Conservation (phyloP, 371 early-diverging fungal species). For the Umbelopsis sp. region DNA sequence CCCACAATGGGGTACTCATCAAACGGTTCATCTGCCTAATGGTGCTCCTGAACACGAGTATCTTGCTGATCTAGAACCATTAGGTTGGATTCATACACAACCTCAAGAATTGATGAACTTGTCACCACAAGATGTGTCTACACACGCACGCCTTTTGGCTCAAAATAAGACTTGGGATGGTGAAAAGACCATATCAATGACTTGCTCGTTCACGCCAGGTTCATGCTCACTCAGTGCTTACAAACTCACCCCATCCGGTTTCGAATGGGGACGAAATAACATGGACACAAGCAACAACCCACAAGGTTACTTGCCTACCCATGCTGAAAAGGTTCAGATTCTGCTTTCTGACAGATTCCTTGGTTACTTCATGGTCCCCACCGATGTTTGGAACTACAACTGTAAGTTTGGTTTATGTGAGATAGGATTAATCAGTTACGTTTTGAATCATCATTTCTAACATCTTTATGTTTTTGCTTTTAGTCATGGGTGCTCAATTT, state of each 20-base stretch:
- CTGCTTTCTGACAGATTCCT: conserved; percentile 92
- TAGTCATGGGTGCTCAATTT: conserved; percentile 88
- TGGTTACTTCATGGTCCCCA: conserved; percentile 98
- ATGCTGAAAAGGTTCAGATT: conserved; percentile 96
- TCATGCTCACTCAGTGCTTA: conserved; percentile 95
- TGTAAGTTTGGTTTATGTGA: conserved; percentile 29
- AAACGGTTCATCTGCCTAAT: conserved; percentile 90
- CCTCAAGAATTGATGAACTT: conserved; percentile 93
- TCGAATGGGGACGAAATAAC: conserved; percentile 93
- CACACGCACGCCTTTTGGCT: conserved; percentile 86
- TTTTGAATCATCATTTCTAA: not conserved
- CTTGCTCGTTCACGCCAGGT: conserved; percentile 97
- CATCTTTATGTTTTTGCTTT: not conserved
- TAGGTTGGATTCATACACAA: conserved; percentile 98
- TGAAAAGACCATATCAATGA: conserved; percentile 88
- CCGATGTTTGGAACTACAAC: conserved; percentile 95
- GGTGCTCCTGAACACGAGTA: conserved; percentile 90
- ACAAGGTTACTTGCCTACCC: conserved; percentile 84
- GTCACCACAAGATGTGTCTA: conserved; percentile 89
- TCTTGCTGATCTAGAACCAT: conserved; percentile 89
- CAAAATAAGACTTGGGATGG: conserved; percentile 95
- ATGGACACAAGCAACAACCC: conserved; percentile 80
- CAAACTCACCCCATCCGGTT: conserved; percentile 93
- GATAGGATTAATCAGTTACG: not conserved
- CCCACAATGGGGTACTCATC: conserved; percentile 97